A percentile compares a stretch with the other conserved stretches of the same genome.
Evolutionary conservation across 2,329 filamentous ascomycete species (phyloP).

Genomic region (Neonectria neomacrospora): DNA sequence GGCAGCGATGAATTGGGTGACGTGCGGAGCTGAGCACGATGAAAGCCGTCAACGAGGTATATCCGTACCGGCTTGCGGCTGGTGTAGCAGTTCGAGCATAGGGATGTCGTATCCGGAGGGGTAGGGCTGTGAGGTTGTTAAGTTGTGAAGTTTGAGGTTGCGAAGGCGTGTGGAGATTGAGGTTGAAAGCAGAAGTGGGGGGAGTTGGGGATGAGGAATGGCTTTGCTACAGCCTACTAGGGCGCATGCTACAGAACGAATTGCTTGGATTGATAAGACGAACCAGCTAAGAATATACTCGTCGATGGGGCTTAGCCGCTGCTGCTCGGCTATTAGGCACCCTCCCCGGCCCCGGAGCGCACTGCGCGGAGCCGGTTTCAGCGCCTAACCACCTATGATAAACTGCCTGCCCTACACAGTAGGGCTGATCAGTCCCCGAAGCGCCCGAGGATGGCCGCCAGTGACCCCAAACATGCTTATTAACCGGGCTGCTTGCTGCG

Average conservation of each 20-base stretch:
- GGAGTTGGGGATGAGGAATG: conserved; percentile 2
- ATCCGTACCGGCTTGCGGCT: conserved; percentile 14
- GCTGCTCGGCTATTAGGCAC: background rate
- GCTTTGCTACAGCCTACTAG: background rate
- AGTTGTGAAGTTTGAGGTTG: background rate
- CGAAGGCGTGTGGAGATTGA: background rate
- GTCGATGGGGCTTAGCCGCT: background rate
- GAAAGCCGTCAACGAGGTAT: conserved; percentile 19
- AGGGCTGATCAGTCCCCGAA: background rate
- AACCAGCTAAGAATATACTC: background rate
- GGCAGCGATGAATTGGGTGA: conserved; percentile 16
- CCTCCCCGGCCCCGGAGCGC: background rate
- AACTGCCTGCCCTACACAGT: background rate
- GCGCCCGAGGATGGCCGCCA: background rate
- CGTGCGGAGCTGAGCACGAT: conserved; percentile 10
- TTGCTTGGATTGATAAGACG: conserved; percentile 13
- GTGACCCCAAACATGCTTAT: background rate
- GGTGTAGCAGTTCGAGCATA: conserved; percentile 13
- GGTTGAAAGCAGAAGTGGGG: conserved; percentile 20
- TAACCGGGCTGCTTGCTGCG: background rate
- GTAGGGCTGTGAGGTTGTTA: background rate
- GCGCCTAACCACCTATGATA: conserved; percentile 1
- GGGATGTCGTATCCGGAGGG: background rate
- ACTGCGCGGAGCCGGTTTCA: conserved; percentile 3
- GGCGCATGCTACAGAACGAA: background rate